A percentile compares a stretch with the other conserved stretches of the same genome.
Conservation (phyloP, 1,284 basidiomycete species). For the Ceratobasidium sp. region DNA sequence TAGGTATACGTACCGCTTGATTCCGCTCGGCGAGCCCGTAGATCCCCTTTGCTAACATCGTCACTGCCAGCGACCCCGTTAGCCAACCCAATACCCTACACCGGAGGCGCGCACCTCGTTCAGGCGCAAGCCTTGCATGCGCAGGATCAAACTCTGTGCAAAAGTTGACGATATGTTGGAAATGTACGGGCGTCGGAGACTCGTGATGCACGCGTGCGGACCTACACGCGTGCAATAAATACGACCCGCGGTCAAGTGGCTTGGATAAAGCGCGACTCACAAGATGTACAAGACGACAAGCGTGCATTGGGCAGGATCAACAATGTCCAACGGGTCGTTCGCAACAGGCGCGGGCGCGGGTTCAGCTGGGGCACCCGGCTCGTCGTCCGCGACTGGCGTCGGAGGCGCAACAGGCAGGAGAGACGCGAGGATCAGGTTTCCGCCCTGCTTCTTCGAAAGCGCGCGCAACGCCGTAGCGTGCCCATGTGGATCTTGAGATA, state of each 20-base stretch:
- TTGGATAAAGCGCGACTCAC: conserved; percentile 59
- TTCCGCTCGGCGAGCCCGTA: conserved; percentile 54
- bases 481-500: conserved; percentile 21
- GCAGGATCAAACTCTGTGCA: conserved; percentile 67
- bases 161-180: conserved; percentile 65
- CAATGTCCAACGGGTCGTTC: conserved; percentile 66
- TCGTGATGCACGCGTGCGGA: conserved; percentile 61
- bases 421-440: conserved; percentile 35
- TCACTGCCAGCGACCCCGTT: conserved; percentile 52
- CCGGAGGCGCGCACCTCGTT: conserved; percentile 64
- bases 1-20: conserved; percentile 58
- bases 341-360: conserved; percentile 14
- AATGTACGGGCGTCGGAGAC: conserved; percentile 53
- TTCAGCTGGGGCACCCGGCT: conserved; percentile 1
- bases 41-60: conserved; percentile 64
- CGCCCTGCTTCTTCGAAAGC: conserved; percentile 33
- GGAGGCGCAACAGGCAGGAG: conserved; percentile 41
- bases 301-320: conserved; percentile 67
- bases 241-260: conserved; percentile 11
- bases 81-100: conserved; percentile 18
- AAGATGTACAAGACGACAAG: conserved; percentile 74
- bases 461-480: conserved; percentile 22
- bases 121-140: conserved; percentile 71
- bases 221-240: conserved; percentile 53
- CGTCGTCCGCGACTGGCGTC: conserved; percentile 33